phyloP scores from a whole-genome alignment of 2,329 filamentous ascomycete species.

The Chalara sp. region DNA sequence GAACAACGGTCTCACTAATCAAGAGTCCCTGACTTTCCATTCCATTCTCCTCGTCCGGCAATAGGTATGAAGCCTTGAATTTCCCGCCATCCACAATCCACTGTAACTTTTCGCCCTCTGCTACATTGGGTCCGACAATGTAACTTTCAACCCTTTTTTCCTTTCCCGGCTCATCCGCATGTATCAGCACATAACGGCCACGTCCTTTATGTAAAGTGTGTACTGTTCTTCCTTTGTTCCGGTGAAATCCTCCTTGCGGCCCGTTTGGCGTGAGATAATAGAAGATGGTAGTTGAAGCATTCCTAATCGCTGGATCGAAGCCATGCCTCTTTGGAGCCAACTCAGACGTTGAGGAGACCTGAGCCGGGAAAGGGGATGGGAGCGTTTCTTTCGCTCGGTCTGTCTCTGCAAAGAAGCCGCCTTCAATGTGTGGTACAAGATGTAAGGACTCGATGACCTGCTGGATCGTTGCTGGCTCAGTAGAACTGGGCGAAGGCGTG shows the following conservation, averaged over 20 bases:
- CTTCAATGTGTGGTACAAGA: slow-evolving; percentile 52
- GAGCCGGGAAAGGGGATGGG: slow-evolving; percentile 45
- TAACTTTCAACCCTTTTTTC: slow-evolving; percentile 53
- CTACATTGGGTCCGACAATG: slow-evolving; percentile 52
- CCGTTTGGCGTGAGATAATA: slow-evolving; percentile 53
- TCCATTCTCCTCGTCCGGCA: slow-evolving; percentile 37
- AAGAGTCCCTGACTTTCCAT: slow-evolving; percentile 41
- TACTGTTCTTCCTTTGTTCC: slow-evolving; percentile 54
- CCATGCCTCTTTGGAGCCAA: slow-evolving; percentile 30
- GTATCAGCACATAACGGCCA: slow-evolving; percentile 58
- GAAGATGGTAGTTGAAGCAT: slow-evolving; percentile 54
- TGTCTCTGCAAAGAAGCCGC: slow-evolving; percentile 58
- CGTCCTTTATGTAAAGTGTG: slow-evolving; percentile 59
- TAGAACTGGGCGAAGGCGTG: slow-evolving; percentile 11
- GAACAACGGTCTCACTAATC: slow-evolving; percentile 62
- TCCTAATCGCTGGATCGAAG: slow-evolving; percentile 37
- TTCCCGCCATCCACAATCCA: slow-evolving; percentile 65
- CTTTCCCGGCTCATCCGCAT: slow-evolving; percentile 40
- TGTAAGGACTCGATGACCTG: slow-evolving; percentile 37
- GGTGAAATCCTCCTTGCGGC: slow-evolving; percentile 55
- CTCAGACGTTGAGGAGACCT: slow-evolving; percentile 31
- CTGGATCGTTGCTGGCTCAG: slow-evolving; percentile 29
- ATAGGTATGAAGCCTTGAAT: slow-evolving; percentile 57
- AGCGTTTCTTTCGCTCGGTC: slow-evolving; percentile 46
- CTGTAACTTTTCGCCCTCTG: slow-evolving; percentile 52